Evolutionary conservation across 2,329 filamentous ascomycete genomes (phyloP).

Genomic region (Ophiostoma fasciatum): DNA sequence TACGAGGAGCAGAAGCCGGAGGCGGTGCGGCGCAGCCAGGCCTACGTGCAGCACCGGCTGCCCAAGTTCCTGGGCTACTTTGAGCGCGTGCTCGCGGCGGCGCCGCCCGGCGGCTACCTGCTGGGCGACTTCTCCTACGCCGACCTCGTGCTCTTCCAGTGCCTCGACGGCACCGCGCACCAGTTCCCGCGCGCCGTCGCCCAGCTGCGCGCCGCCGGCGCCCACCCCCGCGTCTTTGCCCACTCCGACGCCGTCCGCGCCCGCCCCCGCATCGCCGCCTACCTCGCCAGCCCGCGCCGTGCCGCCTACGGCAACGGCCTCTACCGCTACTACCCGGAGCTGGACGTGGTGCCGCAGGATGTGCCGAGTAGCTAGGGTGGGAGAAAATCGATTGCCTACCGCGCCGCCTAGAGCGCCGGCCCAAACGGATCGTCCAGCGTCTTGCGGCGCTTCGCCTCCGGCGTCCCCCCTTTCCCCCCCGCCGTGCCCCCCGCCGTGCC

Average conservation of each 20-base stretch:
- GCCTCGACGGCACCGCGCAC: conserved; percentile 43
- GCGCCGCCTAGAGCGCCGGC: conserved; percentile 17
- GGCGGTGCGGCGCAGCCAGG: conserved; percentile 37
- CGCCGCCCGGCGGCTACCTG: conserved; percentile 50
- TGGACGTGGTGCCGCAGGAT: conserved; percentile 35
- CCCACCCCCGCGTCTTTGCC: conserved; percentile 47
- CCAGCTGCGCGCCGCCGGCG: conserved; percentile 35
- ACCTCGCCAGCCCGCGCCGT: conserved; percentile 51
- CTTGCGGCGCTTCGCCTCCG: conserved; percentile 31
- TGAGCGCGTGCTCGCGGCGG: conserved; percentile 44
- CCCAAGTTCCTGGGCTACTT: conserved; percentile 63
- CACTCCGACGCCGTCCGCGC: conserved; percentile 50
- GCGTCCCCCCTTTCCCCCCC: background rate
- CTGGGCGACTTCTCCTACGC: conserved; percentile 52
- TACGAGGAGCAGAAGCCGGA: conserved; percentile 68
- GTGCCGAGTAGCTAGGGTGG: too few relatives aligned
- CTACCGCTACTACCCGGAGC: conserved; percentile 58
- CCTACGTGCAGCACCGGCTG: conserved; percentile 46
- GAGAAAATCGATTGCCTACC: too few relatives aligned
- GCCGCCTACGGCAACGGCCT: conserved; percentile 48
- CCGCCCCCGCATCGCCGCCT: conserved; percentile 49
- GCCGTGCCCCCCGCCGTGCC: conserved; percentile 17
- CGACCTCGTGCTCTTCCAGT: conserved; percentile 59
- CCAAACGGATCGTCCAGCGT: conserved; percentile 35
- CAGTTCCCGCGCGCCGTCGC: conserved; percentile 56